Percentiles rank a stretch among this genome's conserved stretches.
These are phyloP conservation scores for Triticum monococcum DNA, from an alignment of 176 grass and related monocot genomes.

Conservation along the genomic window DNA sequence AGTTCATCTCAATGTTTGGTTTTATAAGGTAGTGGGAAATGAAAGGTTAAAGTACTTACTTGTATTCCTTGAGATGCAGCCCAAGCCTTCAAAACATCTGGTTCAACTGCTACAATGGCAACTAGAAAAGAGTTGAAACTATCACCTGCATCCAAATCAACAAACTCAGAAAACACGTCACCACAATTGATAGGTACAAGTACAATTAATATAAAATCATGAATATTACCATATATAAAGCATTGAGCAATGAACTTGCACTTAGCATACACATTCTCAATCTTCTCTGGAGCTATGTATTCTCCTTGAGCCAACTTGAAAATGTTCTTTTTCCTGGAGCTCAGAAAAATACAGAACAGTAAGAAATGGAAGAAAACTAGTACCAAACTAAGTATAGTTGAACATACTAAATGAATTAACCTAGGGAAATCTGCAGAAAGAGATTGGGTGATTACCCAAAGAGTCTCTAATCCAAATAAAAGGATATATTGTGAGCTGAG, in stretches of 20 bases:
- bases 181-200: not conserved
- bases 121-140: slow-evolving; percentile 93
- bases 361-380: not conserved
- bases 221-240: slow-evolving; percentile 83
- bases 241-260: slow-evolving; percentile 94
- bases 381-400: not conserved
- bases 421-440: not conserved
- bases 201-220: not conserved
- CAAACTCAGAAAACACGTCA: slow-evolving; percentile 10
- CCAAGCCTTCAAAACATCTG: slow-evolving; percentile 76
- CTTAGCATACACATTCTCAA: slow-evolving; percentile 92
- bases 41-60: slow-evolving; percentile 33
- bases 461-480: not conserved
- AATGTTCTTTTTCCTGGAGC: slow-evolving; percentile 95
- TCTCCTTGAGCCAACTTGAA: slow-evolving; percentile 99
- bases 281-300: slow-evolving; percentile 97
- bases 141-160: slow-evolving; percentile 67
- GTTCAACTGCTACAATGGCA: slow-evolving; percentile 79
- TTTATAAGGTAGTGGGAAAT: not conserved
- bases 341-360: slow-evolving; percentile 9
- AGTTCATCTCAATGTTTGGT: not conserved
- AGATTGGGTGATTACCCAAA: not conserved
- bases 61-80: slow-evolving; percentile 92
- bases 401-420: not conserved
- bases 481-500: not conserved